Evolutionary conservation across 192 early-diverging fungal genomes (phyloP).

Genomic region (Allomyces macrogynus): DNA sequence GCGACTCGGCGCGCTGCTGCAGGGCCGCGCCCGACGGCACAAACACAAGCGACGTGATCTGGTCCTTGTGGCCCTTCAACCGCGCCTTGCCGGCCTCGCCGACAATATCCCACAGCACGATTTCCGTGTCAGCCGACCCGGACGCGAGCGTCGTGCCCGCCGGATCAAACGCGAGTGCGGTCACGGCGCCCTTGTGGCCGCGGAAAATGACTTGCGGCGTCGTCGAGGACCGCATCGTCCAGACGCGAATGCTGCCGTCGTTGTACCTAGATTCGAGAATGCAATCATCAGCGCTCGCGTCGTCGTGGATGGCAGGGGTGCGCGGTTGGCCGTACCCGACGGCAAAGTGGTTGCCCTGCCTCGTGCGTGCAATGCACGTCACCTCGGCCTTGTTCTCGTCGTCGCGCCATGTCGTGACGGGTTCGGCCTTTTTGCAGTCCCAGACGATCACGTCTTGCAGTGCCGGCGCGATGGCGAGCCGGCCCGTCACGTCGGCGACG

Average conservation of each 20-base stretch:
- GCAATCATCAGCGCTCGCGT: too few relatives aligned
- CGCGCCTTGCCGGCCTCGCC: constrained; percentile 56
- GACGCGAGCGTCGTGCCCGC: constrained; percentile 67
- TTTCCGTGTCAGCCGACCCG: constrained; percentile 78
- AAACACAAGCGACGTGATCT: constrained; percentile 60
- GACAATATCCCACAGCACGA: constrained; percentile 89
- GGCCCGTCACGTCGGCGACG: constrained; percentile 46
- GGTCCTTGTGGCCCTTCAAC: constrained; percentile 87
- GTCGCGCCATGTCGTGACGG: constrained; percentile 58
- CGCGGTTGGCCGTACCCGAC: constrained; percentile 39
- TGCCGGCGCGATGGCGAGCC: constrained; percentile 53
- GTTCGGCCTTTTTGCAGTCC: constrained; percentile 65
- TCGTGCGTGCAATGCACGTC: constrained; percentile 52
- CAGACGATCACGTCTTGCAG: constrained; percentile 67
- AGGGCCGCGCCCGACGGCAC: constrained; percentile 8
- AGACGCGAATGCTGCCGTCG: constrained; percentile 84
- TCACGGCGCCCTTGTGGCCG: constrained; percentile 73
- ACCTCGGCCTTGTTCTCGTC: constrained; percentile 64
- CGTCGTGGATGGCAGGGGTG: too few relatives aligned
- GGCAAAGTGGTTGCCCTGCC: constrained; percentile 50
- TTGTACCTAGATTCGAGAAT: constrained; percentile 31
- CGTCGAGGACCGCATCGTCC: constrained; percentile 34
- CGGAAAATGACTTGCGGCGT: constrained; percentile 46
- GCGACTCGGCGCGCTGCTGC: not conserved
- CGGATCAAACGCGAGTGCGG: constrained; percentile 61